Conservation (phyloP, 176 grass and related monocot genomes). For the Bonia amplexicaulis region DNA sequence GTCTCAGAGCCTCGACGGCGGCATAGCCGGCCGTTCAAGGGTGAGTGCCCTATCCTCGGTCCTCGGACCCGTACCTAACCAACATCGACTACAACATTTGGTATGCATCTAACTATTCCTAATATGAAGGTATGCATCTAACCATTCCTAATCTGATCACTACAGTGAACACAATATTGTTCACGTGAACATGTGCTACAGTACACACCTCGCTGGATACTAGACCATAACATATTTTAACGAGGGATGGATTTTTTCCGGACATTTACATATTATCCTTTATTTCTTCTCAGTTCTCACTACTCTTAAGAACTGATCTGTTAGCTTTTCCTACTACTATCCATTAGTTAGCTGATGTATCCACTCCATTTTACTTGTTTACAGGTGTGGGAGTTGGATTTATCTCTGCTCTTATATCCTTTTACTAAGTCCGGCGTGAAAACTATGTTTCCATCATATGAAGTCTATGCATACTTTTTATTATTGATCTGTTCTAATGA, state of each 20-base stretch:
- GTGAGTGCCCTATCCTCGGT: too few relatives aligned
- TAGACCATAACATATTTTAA: background rate
- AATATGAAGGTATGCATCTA: too few relatives aligned
- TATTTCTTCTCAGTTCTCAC: background rate
- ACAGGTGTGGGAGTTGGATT: conserved; percentile 97
- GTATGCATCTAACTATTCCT: too few relatives aligned
- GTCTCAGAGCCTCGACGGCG: too few relatives aligned
- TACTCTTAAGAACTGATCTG: background rate
- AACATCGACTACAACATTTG: too few relatives aligned
- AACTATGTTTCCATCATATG: background rate
- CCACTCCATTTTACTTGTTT: conserved; percentile 20
- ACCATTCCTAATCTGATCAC: too few relatives aligned
- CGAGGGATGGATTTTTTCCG: background rate
- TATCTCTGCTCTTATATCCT: conserved; percentile 99
- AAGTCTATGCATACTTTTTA: background rate
- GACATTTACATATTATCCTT: background rate
- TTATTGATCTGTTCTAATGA: conserved; percentile 13
- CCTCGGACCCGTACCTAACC: too few relatives aligned
- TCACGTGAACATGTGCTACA: too few relatives aligned
- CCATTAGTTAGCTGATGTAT: background rate
- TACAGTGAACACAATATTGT: too few relatives aligned
- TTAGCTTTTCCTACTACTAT: background rate
- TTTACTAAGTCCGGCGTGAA: conserved; percentile 15
- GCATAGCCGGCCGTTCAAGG: too few relatives aligned
- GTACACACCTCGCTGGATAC: too few relatives aligned